Percentiles rank a stretch among this genome's conserved stretches.
Evolutionary conservation across 306 rosid genomes (phyloP).

Genomic region (Luffa acutangula): DNA sequence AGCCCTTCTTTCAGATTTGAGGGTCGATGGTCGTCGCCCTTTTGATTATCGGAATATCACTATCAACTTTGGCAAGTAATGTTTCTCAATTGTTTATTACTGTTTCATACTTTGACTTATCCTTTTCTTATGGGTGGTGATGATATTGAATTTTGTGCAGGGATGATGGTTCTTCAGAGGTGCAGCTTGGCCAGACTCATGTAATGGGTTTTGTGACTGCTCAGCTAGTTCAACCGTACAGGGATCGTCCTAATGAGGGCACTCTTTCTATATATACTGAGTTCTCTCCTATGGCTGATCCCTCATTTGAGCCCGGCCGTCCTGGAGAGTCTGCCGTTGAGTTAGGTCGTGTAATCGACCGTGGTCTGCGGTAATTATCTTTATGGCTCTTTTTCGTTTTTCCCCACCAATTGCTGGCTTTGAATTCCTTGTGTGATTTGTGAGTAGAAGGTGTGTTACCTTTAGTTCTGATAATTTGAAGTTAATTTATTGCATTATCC

Average conservation of each 20-base stretch:
- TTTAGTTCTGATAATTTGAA: not conserved
- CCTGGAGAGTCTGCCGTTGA: slow-evolving; percentile 70
- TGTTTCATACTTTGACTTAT: not conserved
- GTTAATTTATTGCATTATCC: not conserved
- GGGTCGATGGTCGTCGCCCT: slow-evolving; percentile 82
- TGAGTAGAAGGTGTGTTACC: not conserved
- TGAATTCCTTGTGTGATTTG: not conserved
- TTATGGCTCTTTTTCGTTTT: not conserved
- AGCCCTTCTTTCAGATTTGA: slow-evolving; percentile 47
- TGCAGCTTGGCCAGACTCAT: slow-evolving; percentile 68
- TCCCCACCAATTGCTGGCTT: not conserved
- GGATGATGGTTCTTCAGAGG: slow-evolving; percentile 64
- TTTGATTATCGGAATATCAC: slow-evolving; percentile 59
- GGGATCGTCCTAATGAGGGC: slow-evolving; percentile 85
- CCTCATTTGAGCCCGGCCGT: slow-evolving; percentile 80
- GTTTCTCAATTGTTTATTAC: not conserved
- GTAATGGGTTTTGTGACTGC: slow-evolving; percentile 63
- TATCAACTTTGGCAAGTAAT: slow-evolving; percentile 53
- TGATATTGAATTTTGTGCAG: slow-evolving; percentile 6
- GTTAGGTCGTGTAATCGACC: slow-evolving; percentile 71
- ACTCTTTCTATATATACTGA: slow-evolving; percentile 73
- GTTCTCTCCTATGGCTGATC: slow-evolving; percentile 95
- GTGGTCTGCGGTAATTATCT: slow-evolving; percentile 44
- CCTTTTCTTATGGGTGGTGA: not conserved
- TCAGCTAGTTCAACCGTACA: slow-evolving; percentile 66